phyloP scores from a whole-genome alignment of 805 yeast genomes.

The Pichia membranifaciens region DNA sequence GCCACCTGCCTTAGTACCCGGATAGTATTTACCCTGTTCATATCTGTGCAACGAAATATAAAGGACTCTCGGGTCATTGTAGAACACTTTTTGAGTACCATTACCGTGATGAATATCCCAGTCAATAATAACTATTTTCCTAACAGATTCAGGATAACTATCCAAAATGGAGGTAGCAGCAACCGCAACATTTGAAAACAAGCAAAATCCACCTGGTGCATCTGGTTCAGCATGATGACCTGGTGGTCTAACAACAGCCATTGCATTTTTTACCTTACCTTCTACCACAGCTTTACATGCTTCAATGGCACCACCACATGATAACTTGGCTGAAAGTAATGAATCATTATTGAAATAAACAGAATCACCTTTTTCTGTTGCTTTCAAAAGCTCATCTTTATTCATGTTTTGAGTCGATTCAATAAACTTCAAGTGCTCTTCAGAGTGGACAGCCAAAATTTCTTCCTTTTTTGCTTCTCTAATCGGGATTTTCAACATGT shows the following conservation, averaged over 20 bases:
- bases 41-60: conserved; percentile 90
- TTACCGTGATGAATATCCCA: conserved; percentile 99
- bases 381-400: conserved; percentile 67
- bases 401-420: conserved; percentile 73
- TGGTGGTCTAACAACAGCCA: conserved; percentile 97
- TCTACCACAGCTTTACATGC: conserved; percentile 94
- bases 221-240: conserved; percentile 99
- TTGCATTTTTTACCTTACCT: conserved; percentile 81
- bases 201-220: conserved; percentile 93
- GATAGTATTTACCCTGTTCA: conserved; percentile 88
- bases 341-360: conserved; percentile 93
- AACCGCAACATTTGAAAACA: conserved; percentile 94
- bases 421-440: conserved; percentile 70
- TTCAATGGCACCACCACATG: conserved; percentile 97
- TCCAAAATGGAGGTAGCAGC: conserved; percentile 84
- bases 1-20: conserved; percentile 85
- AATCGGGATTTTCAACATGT: conserved; percentile 84
- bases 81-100: conserved; percentile 93
- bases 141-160: conserved; percentile 81
- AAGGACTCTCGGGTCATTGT: conserved; percentile 81
- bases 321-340: conserved; percentile 74
- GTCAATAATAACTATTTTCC: conserved; percentile 77
- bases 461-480: conserved; percentile 87
- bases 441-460: conserved; percentile 78
- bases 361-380: conserved; percentile 89